Conservation (phyloP, 352 stramenopile genomes). For the Phytophthora hybrid region DNA sequence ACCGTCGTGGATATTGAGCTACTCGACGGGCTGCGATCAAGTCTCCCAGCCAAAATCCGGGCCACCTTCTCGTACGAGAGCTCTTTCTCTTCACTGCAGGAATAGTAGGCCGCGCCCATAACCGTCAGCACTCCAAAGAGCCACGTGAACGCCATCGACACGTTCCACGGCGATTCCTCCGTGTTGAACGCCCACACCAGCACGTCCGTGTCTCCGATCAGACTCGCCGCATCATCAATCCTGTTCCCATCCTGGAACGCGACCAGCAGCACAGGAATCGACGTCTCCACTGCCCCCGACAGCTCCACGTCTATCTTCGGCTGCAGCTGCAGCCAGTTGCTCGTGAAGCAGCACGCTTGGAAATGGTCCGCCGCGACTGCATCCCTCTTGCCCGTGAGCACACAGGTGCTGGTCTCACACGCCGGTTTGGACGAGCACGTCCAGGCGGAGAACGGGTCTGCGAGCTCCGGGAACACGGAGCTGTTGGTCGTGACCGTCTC, state of each 20-base stretch:
- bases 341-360: conserved; percentile 65
- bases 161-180: conserved; percentile 69
- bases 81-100: conserved; percentile 54
- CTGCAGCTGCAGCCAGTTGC: conserved; percentile 53
- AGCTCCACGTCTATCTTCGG: neutral
- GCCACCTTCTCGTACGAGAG: conserved; percentile 67
- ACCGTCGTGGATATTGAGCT: conserved; percentile 26
- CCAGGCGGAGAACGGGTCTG: conserved; percentile 33
- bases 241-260: conserved; percentile 46
- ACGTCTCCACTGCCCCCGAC: neutral
- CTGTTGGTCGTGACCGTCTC: conserved; percentile 48
- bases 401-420: conserved; percentile 51
- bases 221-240: conserved; percentile 39
- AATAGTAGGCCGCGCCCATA: conserved; percentile 57
- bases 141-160: conserved; percentile 74
- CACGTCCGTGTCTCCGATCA: conserved; percentile 23
- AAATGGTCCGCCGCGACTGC: conserved; percentile 20
- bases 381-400: conserved; percentile 35
- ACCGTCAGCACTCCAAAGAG: conserved; percentile 61
- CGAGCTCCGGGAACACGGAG: conserved; percentile 45
- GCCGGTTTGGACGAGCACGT: conserved; percentile 29
- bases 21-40: conserved; percentile 23
- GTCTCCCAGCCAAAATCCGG: conserved; percentile 16
- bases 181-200: conserved; percentile 43
- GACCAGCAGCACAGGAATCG: conserved; percentile 55